Percentiles rank a stretch among this genome's conserved stretches.
Conservation (phyloP, 1,284 basidiomycete genomes). For the Pseudozyma tsukubaensis region DNA sequence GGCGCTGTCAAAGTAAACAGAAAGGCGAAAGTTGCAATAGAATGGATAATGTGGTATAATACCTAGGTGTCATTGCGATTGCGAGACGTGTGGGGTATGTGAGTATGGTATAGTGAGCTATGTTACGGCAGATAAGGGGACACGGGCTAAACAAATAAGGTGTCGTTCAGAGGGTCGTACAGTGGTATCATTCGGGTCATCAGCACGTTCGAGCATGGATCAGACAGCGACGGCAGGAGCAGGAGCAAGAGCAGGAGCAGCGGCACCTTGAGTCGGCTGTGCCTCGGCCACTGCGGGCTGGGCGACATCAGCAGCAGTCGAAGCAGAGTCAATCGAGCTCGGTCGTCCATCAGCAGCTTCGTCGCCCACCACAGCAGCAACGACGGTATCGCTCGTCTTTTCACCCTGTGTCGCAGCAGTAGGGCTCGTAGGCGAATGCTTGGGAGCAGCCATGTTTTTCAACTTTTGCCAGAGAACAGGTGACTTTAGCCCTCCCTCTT, state of each 20-base stretch:
- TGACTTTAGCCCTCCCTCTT: not conserved
- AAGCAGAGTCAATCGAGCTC: constrained; percentile 9
- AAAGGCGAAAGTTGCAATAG: not conserved
- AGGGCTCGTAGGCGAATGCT: constrained; percentile 4
- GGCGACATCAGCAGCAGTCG: not conserved
- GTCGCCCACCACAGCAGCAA: not conserved
- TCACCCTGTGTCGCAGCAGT: not conserved
- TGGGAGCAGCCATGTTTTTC: constrained; percentile 14
- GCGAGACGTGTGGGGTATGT: not conserved
- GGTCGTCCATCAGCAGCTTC: not conserved
- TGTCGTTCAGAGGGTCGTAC: not conserved
- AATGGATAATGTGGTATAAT: not conserved
- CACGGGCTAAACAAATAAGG: not conserved
- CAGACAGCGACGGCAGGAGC: constrained; percentile 10
- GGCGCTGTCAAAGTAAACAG: constrained; percentile 25
- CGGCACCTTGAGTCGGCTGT: not conserved
- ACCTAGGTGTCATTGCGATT: constrained; percentile 1
- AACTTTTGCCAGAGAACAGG: constrained; percentile 25
- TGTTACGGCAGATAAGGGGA: not conserved
- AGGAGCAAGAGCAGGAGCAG: constrained; percentile 20
- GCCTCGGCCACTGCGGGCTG: not conserved
- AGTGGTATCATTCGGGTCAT: constrained; percentile 1
- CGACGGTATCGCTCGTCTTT: not conserved
- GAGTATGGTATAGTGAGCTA: not conserved
- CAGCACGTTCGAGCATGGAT: not conserved